Conservation (phyloP, 208 protist genomes). For the Porcisia deanei region DNA sequence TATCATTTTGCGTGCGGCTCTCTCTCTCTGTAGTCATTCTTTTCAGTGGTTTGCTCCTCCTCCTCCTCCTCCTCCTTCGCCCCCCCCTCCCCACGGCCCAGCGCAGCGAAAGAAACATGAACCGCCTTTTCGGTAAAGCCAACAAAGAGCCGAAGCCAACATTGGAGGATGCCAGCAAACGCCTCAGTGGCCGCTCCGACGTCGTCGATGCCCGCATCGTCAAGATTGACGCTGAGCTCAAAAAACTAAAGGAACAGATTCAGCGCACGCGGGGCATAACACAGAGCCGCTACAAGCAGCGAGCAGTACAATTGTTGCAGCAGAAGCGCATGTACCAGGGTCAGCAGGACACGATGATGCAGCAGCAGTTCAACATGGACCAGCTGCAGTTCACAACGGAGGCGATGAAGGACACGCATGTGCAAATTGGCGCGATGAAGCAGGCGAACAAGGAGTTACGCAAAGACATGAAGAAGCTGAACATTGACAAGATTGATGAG, state of each 20-base stretch:
- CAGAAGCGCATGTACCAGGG: slow-evolving; percentile 94
- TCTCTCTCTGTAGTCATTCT: too few relatives aligned
- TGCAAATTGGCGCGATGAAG: slow-evolving; percentile 90
- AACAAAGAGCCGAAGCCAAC: slow-evolving; percentile 76
- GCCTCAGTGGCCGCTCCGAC: slow-evolving; percentile 69
- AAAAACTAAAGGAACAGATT: slow-evolving; percentile 85
- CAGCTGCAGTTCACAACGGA: slow-evolving; percentile 92
- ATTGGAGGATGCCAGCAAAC: slow-evolving; percentile 82
- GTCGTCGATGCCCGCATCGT: slow-evolving; percentile 76
- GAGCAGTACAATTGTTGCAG: slow-evolving; percentile 88
- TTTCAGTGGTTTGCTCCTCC: not conserved
- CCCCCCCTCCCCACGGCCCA: not conserved
- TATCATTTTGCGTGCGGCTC: too few relatives aligned
- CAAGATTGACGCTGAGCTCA: slow-evolving; percentile 90
- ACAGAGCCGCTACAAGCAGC: slow-evolving; percentile 91
- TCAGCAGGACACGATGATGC: slow-evolving; percentile 89
- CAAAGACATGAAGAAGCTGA: slow-evolving; percentile 86
- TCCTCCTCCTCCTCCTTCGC: not conserved
- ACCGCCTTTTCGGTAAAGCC: slow-evolving; percentile 88
- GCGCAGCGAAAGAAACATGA: slow-evolving; percentile 47
- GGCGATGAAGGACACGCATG: slow-evolving; percentile 91
- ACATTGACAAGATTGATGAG: slow-evolving; percentile 81
- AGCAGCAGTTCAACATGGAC: slow-evolving; percentile 94
- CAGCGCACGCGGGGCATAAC: slow-evolving; percentile 63
- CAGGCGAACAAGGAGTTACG: slow-evolving; percentile 86